Evolutionary conservation across 2,329 filamentous ascomycete species (phyloP), one percentile per base, ranked within the genome.

Genomic region (Fusarium camptoceras): DNA sequence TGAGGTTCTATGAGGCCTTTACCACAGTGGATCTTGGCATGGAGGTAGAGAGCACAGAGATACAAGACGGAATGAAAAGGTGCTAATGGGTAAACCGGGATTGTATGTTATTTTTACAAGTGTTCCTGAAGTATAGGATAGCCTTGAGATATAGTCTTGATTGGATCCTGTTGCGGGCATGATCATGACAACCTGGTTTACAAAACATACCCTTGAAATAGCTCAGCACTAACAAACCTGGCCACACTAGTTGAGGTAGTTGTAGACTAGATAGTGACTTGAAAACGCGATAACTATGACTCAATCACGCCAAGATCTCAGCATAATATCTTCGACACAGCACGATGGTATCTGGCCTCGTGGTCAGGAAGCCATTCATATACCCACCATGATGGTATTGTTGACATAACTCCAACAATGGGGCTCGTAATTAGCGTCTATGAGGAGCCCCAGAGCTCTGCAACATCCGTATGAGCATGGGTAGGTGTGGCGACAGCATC

Each of bases 1-100:
- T 28, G 30, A 24, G 18, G n/a, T 25, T 28, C 37, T 42, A 63
- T 63, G 57, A 53, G 46, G 43, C 24, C 15, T 27, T 41, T 51
- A 27, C 20, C 8, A 18, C 34, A n/a, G n/a, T 39, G 30, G 18
- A 39, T 8, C 16, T 9, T n/a, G 16, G 16, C 8, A 25, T 27
- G 10, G 22, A 44, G 18, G 22, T n/a, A 44, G 10, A 44, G 22
- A 16, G 18, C 22, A 34, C 47, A 34, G 12, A 20, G n/a, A 20
- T 10, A 27, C 10, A 22, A 6, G 30, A 20, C 10, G 7, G 4
- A 18, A 51, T 14, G 8, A n/a, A 51, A 15, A 7, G 28, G 22
- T 25, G n/a, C 16, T 5, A 22, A 51, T 14, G n/a, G 8, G 12
- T 5, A 39, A 27, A 6, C 8, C 4, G 14, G 12, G 14, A 12